phyloP scores from a whole-genome alignment of 306 rosid genomes.

The Vigna reflexopilosa region DNA sequence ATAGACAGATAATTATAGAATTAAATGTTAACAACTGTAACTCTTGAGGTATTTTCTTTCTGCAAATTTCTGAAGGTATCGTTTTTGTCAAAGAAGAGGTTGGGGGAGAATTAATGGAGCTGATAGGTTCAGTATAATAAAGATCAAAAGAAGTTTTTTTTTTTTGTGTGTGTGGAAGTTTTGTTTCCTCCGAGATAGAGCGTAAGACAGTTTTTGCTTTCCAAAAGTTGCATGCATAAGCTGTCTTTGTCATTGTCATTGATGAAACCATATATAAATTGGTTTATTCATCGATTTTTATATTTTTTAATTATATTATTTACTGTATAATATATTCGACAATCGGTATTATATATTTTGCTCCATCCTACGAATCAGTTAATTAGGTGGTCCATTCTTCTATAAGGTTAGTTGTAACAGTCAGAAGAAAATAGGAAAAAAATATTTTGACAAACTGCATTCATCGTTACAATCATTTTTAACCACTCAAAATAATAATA shows the following conservation, averaged over 20 bases:
- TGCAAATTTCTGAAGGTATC: neutral
- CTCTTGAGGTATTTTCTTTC: neutral
- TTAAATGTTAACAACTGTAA: slow-evolving; percentile 41
- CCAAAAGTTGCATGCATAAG: slow-evolving; percentile 34
- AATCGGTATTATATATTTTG: neutral
- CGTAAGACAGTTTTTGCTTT: neutral
- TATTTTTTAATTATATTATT: neutral
- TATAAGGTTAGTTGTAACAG: slow-evolving; percentile 26
- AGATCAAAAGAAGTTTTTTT: neutral
- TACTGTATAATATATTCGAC: neutral
- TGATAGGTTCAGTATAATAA: neutral
- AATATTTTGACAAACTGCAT: too few species aligned
- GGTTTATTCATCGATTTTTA: neutral
- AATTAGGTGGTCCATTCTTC: slow-evolving; percentile 47
- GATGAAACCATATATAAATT: slow-evolving; percentile 18
- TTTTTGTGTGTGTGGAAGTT: neutral
- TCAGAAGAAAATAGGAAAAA: neutral
- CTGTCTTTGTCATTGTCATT: slow-evolving; percentile 4
- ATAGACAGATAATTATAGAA: slow-evolving; percentile 47
- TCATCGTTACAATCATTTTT: too few species aligned
- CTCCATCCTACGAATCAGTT: slow-evolving; percentile 21
- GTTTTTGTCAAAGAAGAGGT: neutral
- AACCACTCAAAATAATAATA: too few species aligned
- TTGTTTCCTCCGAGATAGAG: neutral
- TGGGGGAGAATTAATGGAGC: neutral